Percentiles rank a stretch among this genome's conserved stretches.
These are phyloP conservation scores for Spergularia azorica DNA, from an alignment of 179 eudicot genomes.

Conservation along the genomic window DNA sequence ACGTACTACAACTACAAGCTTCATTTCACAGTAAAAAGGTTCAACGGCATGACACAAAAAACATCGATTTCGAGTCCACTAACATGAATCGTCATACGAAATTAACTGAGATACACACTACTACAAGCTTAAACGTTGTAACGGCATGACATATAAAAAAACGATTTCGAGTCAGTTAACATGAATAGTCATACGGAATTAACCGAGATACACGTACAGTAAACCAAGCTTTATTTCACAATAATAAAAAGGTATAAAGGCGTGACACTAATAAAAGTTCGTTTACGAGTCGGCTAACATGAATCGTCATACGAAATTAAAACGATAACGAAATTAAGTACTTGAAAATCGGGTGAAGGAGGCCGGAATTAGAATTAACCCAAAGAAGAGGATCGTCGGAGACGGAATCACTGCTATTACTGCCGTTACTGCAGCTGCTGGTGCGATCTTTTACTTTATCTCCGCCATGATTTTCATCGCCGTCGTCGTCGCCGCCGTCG, in stretches of 20 bases:
- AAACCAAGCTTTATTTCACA: too few relatives aligned
- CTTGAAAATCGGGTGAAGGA: constrained; percentile 88
- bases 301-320: neutral
- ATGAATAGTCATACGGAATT: too few relatives aligned
- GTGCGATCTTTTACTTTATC: constrained; percentile 22
- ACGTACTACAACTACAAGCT: too few relatives aligned
- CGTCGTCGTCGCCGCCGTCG: constrained; percentile 17
- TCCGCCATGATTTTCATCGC: constrained; percentile 26
- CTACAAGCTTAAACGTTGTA: neutral
- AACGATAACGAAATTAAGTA: neutral
- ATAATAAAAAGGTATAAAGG: too few relatives aligned
- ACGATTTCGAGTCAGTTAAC: too few relatives aligned
- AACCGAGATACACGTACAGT: too few relatives aligned
- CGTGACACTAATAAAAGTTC: too few relatives aligned
- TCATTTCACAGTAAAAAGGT: too few relatives aligned
- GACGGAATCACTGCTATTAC: constrained; percentile 59
- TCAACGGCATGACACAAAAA: too few relatives aligned
- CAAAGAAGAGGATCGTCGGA: constrained; percentile 73
- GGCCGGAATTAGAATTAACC: constrained; percentile 55
- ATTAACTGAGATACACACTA: neutral
- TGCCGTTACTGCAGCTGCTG: constrained; percentile 41
- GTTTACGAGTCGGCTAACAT: neutral
- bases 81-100: neutral
- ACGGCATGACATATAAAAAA: too few relatives aligned
- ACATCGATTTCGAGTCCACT: too few relatives aligned